Conservation (phyloP, 208 protist species). For the Crithidia bombi region DNA sequence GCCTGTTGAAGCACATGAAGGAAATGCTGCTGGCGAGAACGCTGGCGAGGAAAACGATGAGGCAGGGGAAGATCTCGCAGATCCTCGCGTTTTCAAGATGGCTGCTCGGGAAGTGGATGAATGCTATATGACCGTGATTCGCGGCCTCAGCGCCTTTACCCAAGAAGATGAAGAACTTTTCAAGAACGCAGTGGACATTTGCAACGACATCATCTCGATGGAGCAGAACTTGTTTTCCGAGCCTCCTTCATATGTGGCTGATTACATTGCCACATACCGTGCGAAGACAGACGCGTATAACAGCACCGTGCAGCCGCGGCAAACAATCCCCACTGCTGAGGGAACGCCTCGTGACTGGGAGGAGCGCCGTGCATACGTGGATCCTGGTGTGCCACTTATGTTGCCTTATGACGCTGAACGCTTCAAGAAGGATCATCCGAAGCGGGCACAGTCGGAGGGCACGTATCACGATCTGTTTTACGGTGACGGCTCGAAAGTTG, state of each 20-base stretch:
- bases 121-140: constrained; percentile 47
- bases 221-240: constrained; percentile 77
- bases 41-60: background rate
- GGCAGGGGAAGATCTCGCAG: constrained; percentile 18
- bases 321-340: constrained; percentile 20
- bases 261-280: constrained; percentile 10
- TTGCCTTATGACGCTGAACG: constrained; percentile 57
- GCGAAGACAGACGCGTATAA: constrained; percentile 21
- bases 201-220: constrained; percentile 57
- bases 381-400: constrained; percentile 66
- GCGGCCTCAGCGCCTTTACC: constrained; percentile 48
- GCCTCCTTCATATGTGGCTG: constrained; percentile 54
- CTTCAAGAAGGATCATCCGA: constrained; percentile 38
- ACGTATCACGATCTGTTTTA: constrained; percentile 83
- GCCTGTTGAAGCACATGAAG: background rate
- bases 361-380: constrained; percentile 62
- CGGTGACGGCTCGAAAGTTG: constrained; percentile 56
- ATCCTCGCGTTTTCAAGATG: constrained; percentile 38
- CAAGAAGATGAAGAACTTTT: constrained; percentile 43
- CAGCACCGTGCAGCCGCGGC: constrained; percentile 10
- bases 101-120: constrained; percentile 52
- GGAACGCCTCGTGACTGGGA: constrained; percentile 31
- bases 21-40: background rate
- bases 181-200: constrained; percentile 39
- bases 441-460: constrained; percentile 32